Evolutionary conservation across 148 eudicot genomes (phyloP).

Genomic region (Spergularia bocconei): DNA sequence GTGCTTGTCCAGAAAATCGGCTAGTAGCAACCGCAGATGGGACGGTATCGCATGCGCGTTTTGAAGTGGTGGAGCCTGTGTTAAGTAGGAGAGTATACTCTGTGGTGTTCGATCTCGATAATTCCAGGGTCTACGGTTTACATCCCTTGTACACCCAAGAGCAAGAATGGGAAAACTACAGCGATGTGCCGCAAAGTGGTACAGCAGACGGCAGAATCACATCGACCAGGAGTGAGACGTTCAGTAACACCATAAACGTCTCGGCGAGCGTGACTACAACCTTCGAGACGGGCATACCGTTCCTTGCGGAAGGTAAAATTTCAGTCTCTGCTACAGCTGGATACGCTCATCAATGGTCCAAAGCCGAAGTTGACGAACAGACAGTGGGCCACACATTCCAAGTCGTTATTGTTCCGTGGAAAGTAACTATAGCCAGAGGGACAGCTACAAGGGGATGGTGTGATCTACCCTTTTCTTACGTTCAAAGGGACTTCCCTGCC

Average conservation of each 20-base stretch:
- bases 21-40: background rate
- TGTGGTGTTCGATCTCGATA: background rate
- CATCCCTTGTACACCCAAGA: background rate
- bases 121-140: background rate
- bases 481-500: background rate
- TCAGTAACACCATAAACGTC: background rate
- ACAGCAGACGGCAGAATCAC: background rate
- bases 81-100: background rate
- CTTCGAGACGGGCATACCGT: background rate
- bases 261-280: background rate
- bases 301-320: background rate
- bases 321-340: background rate
- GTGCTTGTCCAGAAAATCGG: background rate
- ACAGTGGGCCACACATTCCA: background rate
- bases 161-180: background rate
- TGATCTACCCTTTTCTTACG: slow-evolving; percentile 1
- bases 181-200: background rate
- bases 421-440: background rate
- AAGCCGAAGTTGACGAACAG: background rate
- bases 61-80: background rate
- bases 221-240: background rate
- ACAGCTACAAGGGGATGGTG: background rate
- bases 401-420: background rate
- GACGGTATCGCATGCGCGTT: background rate
- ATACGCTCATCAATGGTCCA: background rate